These are phyloP conservation scores for Dipodascus albidus DNA, from an alignment of 805 yeast genomes.

Conservation along the genomic window DNA sequence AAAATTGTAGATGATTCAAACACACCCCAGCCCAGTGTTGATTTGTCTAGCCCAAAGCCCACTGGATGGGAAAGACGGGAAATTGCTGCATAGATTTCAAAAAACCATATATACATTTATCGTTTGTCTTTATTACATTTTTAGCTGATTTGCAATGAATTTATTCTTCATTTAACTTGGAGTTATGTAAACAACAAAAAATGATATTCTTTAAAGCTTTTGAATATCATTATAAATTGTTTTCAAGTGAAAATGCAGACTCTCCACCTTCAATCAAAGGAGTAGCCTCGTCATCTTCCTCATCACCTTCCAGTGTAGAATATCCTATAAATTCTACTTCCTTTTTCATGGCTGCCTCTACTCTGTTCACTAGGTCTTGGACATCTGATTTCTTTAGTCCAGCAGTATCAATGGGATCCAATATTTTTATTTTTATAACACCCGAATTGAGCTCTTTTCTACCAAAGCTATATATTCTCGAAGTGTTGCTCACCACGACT, in stretches of 20 bases:
- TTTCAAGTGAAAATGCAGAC: background rate
- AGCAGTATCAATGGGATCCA: conserved; percentile 48
- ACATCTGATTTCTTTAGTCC: background rate
- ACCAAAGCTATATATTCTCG: conserved; percentile 53
- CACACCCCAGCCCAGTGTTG: conserved; percentile 27
- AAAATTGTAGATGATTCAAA: conserved; percentile 21
- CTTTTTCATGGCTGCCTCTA: background rate
- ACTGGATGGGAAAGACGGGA: conserved; percentile 28
- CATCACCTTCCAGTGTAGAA: background rate
- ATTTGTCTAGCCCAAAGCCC: conserved; percentile 18
- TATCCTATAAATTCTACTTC: background rate
- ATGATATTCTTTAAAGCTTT: no score
- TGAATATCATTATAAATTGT: background rate
- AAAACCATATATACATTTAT: no score
- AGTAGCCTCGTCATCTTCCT: background rate
- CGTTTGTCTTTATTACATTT: no score
- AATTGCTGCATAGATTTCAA: conserved; percentile 15
- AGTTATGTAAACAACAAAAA: no score
- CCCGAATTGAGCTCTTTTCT: conserved; percentile 61
- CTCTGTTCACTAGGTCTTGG: background rate
- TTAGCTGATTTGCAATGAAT: no score
- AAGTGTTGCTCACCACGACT: conserved; percentile 74
- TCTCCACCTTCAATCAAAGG: background rate
- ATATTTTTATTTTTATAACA: conserved; percentile 61
- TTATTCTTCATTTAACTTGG: no score